Evolutionary conservation across 495 filamentous ascomycete genomes (phyloP), one percentile per base, ranked within the genome.

Genomic region (Talaromyces stipitatus): DNA sequence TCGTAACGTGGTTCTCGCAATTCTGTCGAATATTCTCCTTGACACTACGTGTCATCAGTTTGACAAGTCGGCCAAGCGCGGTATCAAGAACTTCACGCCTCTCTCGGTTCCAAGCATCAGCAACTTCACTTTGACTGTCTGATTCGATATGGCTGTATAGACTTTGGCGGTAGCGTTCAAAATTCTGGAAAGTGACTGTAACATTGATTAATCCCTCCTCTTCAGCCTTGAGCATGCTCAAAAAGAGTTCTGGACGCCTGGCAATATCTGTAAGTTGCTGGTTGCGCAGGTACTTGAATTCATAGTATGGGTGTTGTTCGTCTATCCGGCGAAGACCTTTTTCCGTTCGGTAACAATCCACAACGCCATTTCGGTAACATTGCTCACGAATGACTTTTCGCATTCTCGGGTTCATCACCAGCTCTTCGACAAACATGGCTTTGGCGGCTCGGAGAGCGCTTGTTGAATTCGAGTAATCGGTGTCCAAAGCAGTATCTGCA

Each of bases 181-280:
- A 84, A 55, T 88, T 83, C 61, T 90, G 83, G 54, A 97, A 77
- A 14, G 82, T 78, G 24, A 97, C 78, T 54, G 80, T 81, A 20
- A 98, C 86, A 48, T 97, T 90, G 20, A 97, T 79, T 2, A 97
- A 71, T 3, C 91, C 91, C 65, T 97, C 94, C 62, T 90, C 85
- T 70, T 98, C 94, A 3, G 94, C 94, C 66, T 90, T 94, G 65
- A 97, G 83, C 94, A 98, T 98, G 67, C 89, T 87, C 14, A 98
- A 73, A 64, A 89, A 97, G 47, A 95, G 79, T 61, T 95, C 92
- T 9, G 94, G 94, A 16, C 85, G 84, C 20, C 79, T 81, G 6
- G 90, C 88, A 59, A 97, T 83, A 58, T 94, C 86, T 30, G 73
- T 75, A 54, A 97, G 82, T 46, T 85, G 87, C 66, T 96, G 91